Conservation (phyloP, 2,329 filamentous ascomycete genomes). For the Colletotrichum cereale region DNA sequence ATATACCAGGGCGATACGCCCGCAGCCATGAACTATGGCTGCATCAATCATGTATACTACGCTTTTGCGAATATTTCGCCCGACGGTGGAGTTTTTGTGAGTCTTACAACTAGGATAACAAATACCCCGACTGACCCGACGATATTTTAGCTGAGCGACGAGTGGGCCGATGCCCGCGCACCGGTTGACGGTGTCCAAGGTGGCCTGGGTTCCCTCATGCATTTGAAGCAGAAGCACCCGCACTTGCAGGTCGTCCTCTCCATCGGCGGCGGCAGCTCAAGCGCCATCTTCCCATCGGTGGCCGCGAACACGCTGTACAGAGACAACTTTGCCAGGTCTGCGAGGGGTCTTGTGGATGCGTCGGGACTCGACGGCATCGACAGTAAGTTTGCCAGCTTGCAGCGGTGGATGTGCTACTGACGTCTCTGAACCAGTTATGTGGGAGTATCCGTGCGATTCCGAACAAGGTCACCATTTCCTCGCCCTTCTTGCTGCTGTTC, state of each 20-base stretch:
- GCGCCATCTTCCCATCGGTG: slow-evolving; percentile 75
- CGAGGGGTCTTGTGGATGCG: slow-evolving; percentile 74
- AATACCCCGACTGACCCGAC: slow-evolving; percentile 15
- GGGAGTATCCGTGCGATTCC: slow-evolving; percentile 79
- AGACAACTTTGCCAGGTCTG: slow-evolving; percentile 78
- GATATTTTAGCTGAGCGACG: slow-evolving; percentile 75
- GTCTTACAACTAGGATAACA: slow-evolving; percentile 48
- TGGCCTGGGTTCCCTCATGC: slow-evolving; percentile 79
- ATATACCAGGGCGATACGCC: slow-evolving; percentile 81
- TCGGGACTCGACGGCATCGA: slow-evolving; percentile 76
- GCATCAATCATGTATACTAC: slow-evolving; percentile 86
- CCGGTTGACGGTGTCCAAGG: slow-evolving; percentile 79
- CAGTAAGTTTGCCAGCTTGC: slow-evolving; percentile 60
- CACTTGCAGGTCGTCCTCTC: slow-evolving; percentile 83
- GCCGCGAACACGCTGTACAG: slow-evolving; percentile 70
- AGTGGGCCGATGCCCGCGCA: slow-evolving; percentile 80
- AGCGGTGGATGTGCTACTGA: slow-evolving; percentile 17
- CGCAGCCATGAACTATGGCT: slow-evolving; percentile 78
- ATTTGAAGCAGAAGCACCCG: slow-evolving; percentile 77
- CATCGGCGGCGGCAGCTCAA: slow-evolving; percentile 76
- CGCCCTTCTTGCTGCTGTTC: slow-evolving; percentile 74
- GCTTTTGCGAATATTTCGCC: slow-evolving; percentile 81
- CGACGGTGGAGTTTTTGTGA: slow-evolving; percentile 82
- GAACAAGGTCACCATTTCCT: slow-evolving; percentile 79
- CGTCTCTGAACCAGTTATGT: slow-evolving; percentile 71